phyloP scores from a whole-genome alignment of 2,329 filamentous ascomycete genomes.

The Shiraia sp. region DNA sequence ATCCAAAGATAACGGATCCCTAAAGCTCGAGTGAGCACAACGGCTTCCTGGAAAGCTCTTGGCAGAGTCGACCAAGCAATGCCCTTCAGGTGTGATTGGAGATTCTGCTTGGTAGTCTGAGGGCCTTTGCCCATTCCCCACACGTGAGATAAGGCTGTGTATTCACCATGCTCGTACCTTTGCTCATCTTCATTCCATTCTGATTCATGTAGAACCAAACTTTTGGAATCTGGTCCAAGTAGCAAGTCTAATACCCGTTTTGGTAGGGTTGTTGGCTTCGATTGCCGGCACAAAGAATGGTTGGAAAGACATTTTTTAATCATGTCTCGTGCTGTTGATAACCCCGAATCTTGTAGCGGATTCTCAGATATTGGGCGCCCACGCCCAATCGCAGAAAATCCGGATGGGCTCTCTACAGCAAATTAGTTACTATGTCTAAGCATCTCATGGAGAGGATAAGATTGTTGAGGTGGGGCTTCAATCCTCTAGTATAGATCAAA shows the following conservation, averaged over 20 bases:
- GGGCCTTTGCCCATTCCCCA: conserved; percentile 34
- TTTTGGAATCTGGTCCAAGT: conserved; percentile 32
- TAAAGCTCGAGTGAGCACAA: conserved; percentile 39
- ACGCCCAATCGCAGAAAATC: conserved; percentile 40
- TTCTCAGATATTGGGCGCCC: conserved; percentile 36
- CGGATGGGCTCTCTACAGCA: conserved; percentile 34
- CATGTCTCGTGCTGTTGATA: conserved; percentile 29
- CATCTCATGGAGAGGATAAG: too few species aligned
- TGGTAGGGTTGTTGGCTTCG: conserved; percentile 28
- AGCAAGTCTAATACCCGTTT: conserved; percentile 37
- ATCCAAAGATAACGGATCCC: conserved; percentile 44
- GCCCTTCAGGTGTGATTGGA: conserved; percentile 31
- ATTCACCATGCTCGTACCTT: conserved; percentile 38
- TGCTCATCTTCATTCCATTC: conserved; percentile 28
- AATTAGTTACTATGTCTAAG: too few species aligned
- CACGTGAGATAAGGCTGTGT: conserved; percentile 38
- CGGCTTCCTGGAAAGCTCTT: conserved; percentile 40
- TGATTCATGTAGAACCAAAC: conserved; percentile 33
- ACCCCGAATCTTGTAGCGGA: conserved; percentile 32
- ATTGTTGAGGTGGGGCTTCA: neutral
- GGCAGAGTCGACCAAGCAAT: conserved; percentile 36
- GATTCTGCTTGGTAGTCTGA: conserved; percentile 32
- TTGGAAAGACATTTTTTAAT: conserved; percentile 35
- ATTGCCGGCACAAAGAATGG: conserved; percentile 34
- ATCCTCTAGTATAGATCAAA: conserved; percentile 4